Percentiles rank a stretch among this genome's conserved stretches.
Evolutionary conservation across 306 rosid species (phyloP).

Genomic region (Vigna angularis): DNA sequence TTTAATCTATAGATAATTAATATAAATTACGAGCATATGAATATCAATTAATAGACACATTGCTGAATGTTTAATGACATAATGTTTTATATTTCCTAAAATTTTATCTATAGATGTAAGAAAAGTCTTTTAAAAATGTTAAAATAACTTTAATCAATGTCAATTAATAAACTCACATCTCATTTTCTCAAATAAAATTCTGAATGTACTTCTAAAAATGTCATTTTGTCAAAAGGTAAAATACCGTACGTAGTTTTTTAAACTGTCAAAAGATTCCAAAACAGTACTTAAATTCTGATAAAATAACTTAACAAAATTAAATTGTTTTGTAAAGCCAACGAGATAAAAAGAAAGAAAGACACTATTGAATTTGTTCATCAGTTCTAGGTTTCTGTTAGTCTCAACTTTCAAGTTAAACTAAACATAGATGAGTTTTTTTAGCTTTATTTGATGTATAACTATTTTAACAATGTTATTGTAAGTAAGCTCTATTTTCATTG

Average conservation of each 20-base stretch:
- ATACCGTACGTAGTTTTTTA: not conserved
- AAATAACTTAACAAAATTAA: not conserved
- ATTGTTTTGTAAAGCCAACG: not conserved
- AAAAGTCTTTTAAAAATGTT: not conserved
- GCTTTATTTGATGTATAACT: not conserved
- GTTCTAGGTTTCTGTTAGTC: not conserved
- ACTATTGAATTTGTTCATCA: not conserved
- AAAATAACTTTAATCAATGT: not conserved
- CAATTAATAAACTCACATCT: not conserved
- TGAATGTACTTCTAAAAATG: not conserved
- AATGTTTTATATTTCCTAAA: not conserved
- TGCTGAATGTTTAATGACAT: not conserved
- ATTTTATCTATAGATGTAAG: not conserved
- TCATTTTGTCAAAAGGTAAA: not conserved
- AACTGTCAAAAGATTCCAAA: not conserved
- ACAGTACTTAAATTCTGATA: not conserved
- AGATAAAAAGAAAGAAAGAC: not conserved
- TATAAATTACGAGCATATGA: not conserved
- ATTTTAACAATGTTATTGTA: not conserved
- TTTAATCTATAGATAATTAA: not conserved
- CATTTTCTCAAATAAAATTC: not conserved
- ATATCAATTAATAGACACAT: not conserved
- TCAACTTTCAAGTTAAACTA: not conserved
- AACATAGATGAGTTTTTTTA: not conserved
- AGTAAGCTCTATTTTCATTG: not conserved